Conservation (phyloP, 2,329 filamentous ascomycete species). For the Iodosphaeria phyllophila region DNA sequence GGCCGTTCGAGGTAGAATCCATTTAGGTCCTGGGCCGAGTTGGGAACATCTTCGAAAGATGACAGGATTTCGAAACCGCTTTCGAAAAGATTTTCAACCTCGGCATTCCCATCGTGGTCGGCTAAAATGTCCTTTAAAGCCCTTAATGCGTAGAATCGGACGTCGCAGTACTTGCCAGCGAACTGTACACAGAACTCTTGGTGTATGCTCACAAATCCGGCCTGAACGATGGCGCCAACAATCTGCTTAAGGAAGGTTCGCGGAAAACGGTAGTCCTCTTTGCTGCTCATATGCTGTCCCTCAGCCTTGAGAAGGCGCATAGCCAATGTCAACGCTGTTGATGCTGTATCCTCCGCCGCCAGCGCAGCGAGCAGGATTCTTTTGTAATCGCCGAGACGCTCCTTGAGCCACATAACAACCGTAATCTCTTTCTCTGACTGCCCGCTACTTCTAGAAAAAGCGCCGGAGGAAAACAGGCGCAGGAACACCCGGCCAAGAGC, state of each 20-base stretch:
- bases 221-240: conserved; percentile 39
- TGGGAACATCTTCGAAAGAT: conserved; percentile 51
- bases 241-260: conserved; percentile 46
- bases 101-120: conserved; percentile 2
- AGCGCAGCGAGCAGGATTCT: conserved; percentile 42
- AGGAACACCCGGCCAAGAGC: conserved; percentile 77
- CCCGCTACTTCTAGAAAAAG: conserved; percentile 44
- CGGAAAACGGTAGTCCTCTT: conserved; percentile 51
- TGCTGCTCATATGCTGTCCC: conserved; percentile 38
- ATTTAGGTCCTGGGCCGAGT: conserved; percentile 44
- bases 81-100: conserved; percentile 24
- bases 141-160: conserved; percentile 67
- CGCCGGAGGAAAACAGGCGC: conserved; percentile 57
- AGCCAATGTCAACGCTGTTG: conserved; percentile 54
- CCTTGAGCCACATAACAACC: conserved; percentile 62
- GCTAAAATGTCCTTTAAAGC: conserved; percentile 35
- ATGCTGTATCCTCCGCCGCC: conserved; percentile 41
- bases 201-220: conserved; percentile 38
- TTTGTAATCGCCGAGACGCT: conserved; percentile 55
- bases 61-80: conserved; percentile 44
- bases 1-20: conserved; percentile 49
- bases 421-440: conserved; percentile 55
- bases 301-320: conserved; percentile 79
- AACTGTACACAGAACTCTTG: conserved; percentile 63
- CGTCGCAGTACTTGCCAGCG: conserved; percentile 63